Base-by-base conservation (phyloP, 2,329 filamentous ascomycete species). In the Colletotrichum costaricense region DNA sequence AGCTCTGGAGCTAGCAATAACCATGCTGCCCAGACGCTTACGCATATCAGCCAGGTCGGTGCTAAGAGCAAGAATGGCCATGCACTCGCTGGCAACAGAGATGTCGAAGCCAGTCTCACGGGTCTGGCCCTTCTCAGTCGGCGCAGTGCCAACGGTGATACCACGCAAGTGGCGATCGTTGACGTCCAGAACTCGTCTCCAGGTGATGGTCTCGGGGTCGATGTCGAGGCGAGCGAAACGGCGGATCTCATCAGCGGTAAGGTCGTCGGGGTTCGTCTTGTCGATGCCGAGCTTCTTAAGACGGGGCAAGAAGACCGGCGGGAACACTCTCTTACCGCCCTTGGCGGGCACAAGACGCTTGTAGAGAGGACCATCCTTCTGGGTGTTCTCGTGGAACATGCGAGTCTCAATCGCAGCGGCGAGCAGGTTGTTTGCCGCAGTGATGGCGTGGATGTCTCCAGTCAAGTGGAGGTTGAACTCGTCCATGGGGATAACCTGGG, bases 401-500 rank as follows among this genome's bases (percentile, higher is more conserved):
- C 97, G 93, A 2, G 97, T 98, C 81, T 99, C 97, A 75, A 99
- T 97, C 46, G 97, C 97, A 67, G 97, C 97, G 57, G 97, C 96
- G 56, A 99, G 90, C 71, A 99, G 88, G 85, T 99, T 99, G 89
- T 98, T 99, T 49, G 97, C 97, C 33, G 96, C 96, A 66, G 95
- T 95, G 80, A 99, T 97, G 76, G 97, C 97, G 82, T 99, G 97
- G 70, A 99, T 98, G 82, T 99, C 97, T 79, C 97, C 97, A 68
- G 97, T 99, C 79, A 99, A 86, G 83, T 99, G 97, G 80, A 99
- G 87, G 85, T 99, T 99, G 88, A 99, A 99, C 84, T 99, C 97
- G 79, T 99, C 97, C 97, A 99, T 99, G 72, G 97, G 97, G 79
- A 99, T 98, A 80, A 99, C 97, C 83, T 99, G 97, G 83, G 95